These are phyloP conservation scores for Ceratobasidium sp. DNA, from an alignment of 1,284 basidiomycete genomes.

Conservation along the genomic window DNA sequence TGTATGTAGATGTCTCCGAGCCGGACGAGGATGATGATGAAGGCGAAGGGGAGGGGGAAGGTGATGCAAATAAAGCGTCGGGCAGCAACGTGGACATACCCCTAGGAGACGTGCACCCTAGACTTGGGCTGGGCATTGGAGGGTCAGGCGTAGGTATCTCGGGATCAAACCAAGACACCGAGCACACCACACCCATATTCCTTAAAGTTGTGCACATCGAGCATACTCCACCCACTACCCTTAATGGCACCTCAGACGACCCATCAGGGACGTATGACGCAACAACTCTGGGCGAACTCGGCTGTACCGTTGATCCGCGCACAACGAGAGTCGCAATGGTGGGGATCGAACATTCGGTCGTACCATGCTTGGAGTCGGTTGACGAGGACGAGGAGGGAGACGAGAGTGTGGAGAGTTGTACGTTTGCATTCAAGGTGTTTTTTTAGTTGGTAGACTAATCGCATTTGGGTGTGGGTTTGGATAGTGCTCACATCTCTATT, in stretches of 20 bases:
- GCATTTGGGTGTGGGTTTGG: no score
- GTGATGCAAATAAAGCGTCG: slow-evolving; percentile 47
- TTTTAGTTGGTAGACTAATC: no score
- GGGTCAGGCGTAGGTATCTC: slow-evolving; percentile 55
- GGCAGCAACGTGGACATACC: neutral
- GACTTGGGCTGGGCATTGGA: slow-evolving; percentile 40
- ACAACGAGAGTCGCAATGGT: slow-evolving; percentile 81
- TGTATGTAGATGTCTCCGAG: slow-evolving; percentile 23
- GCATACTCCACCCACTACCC: slow-evolving; percentile 62
- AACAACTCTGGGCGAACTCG: slow-evolving; percentile 73
- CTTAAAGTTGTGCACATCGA: slow-evolving; percentile 86
- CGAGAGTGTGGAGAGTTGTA: slow-evolving; percentile 67
- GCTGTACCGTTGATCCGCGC: slow-evolving; percentile 84
- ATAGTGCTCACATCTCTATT: slow-evolving; percentile 50
- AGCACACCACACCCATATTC: slow-evolving; percentile 59
- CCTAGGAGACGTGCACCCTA: slow-evolving; percentile 49
- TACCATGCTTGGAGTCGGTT: slow-evolving; percentile 58
- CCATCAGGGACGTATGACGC: slow-evolving; percentile 61
- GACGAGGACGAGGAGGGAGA: slow-evolving; percentile 54
- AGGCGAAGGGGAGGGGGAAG: slow-evolving; percentile 54
- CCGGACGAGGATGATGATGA: slow-evolving; percentile 49
- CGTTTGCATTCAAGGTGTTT: slow-evolving; percentile 45
- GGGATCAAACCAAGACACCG: neutral
- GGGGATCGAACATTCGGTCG: slow-evolving; percentile 75
- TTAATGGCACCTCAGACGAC: slow-evolving; percentile 51